Evolutionary conservation across 306 rosid genomes (phyloP).

Genomic region (Inga leiocalycina): DNA sequence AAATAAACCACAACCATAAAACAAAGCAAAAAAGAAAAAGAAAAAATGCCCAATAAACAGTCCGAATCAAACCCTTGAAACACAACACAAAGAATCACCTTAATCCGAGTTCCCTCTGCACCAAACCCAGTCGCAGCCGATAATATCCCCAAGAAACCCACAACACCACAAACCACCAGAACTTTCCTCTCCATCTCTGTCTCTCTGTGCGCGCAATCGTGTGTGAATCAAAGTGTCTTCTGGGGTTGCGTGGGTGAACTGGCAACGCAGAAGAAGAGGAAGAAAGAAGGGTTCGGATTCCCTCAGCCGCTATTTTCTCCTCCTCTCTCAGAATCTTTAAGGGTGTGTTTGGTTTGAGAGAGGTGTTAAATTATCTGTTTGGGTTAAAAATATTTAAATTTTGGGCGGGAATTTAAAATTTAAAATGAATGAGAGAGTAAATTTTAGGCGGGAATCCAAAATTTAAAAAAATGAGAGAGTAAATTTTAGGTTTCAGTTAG

Average conservation of each 20-base stretch:
- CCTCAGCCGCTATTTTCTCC: too few species aligned
- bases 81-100: conserved; percentile 47
- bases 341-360: too few species aligned
- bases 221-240: not conserved
- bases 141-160: conserved; percentile 67
- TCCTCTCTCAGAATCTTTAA: too few species aligned
- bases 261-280: not conserved
- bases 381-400: too few species aligned
- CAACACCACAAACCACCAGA: conserved; percentile 51
- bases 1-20: not conserved
- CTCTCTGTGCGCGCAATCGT: not conserved
- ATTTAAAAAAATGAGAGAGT: too few species aligned
- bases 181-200: conserved; percentile 67
- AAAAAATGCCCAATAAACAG: not conserved
- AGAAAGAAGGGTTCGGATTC: not conserved
- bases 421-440: too few species aligned
- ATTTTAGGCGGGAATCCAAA: too few species aligned
- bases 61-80: not conserved
- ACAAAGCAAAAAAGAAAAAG: not conserved
- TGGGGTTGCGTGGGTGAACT: not conserved
- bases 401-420: too few species aligned
- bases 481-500: too few species aligned
- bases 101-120: conserved; percentile 83
- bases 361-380: too few species aligned
- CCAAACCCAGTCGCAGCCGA: conserved; percentile 78